Evolutionary conservation across 2,329 filamentous ascomycete species (phyloP).

Genomic region (Microsporum ferrugineum): DNA sequence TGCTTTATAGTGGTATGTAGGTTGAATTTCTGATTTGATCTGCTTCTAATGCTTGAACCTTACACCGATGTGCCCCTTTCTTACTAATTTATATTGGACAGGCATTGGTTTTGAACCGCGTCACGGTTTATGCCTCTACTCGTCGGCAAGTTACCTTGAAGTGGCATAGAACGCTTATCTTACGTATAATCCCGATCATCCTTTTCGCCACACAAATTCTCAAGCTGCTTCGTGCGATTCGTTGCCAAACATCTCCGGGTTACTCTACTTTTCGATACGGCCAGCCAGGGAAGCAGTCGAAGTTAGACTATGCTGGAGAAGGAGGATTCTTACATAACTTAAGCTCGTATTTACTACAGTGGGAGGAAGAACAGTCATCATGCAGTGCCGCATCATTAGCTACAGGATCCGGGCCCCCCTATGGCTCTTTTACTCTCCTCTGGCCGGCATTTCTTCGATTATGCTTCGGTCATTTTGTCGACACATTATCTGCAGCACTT

Average conservation of each 20-base stretch:
- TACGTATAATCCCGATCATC: constrained; percentile 61
- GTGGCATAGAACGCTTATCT: constrained; percentile 57
- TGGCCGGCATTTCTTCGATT: constrained; percentile 43
- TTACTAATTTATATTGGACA: constrained; percentile 21
- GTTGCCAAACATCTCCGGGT: constrained; percentile 75
- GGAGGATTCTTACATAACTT: constrained; percentile 61
- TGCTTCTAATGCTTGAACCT: neutral
- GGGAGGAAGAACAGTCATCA: constrained; percentile 60
- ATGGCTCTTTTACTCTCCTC: constrained; percentile 61
- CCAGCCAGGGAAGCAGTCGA: constrained; percentile 51
- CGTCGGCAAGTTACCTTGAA: constrained; percentile 64
- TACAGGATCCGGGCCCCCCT: constrained; percentile 46
- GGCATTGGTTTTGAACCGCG: constrained; percentile 80
- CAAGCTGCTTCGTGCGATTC: constrained; percentile 67
- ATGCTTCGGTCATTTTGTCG: constrained; percentile 70
- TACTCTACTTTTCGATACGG: constrained; percentile 61
- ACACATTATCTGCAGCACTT: constrained; percentile 76
- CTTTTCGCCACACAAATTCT: constrained; percentile 59
- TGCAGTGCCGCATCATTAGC: constrained; percentile 68
- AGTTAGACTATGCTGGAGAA: constrained; percentile 58
- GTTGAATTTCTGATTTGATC: neutral
- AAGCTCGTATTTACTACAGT: constrained; percentile 60
- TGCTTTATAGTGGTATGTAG: constrained; percentile 62
- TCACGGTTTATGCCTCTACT: constrained; percentile 85
- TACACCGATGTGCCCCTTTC: neutral